Conservation (phyloP, 805 yeast genomes). For the Millerozyma miso region DNA sequence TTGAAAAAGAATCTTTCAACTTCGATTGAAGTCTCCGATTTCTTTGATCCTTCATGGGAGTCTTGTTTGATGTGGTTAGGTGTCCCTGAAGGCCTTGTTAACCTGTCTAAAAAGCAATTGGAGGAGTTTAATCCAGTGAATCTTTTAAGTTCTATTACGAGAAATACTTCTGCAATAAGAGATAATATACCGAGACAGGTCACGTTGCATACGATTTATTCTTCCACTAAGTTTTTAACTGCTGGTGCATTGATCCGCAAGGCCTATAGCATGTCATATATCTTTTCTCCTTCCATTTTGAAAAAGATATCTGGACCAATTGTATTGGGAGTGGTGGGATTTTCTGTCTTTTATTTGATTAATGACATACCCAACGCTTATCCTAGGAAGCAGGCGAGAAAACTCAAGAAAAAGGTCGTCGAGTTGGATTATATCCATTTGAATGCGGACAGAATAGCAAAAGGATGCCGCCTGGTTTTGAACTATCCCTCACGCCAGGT, state of each 20-base stretch:
- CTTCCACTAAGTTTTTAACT: conserved; percentile 36
- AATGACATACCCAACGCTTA: conserved; percentile 86
- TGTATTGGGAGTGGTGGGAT: conserved; percentile 44
- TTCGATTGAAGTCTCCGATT: conserved; percentile 63
- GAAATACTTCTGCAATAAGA: conserved; percentile 27
- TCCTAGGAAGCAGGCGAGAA: conserved; percentile 75
- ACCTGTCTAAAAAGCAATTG: conserved; percentile 24
- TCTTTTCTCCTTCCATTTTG: conserved; percentile 35
- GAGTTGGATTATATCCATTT: conserved; percentile 72
- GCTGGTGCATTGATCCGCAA: conserved; percentile 40
- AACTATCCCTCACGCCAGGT: conserved; percentile 82
- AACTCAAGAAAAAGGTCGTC: conserved; percentile 58
- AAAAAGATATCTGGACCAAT: conserved; percentile 53
- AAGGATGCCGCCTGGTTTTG: conserved; percentile 78
- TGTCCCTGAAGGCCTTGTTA: conserved; percentile 26
- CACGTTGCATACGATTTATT: conserved; percentile 37
- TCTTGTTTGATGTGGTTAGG: conserved; percentile 49
- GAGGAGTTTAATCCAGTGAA: conserved; percentile 29
- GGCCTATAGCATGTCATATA: conserved; percentile 30
- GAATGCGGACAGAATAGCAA: conserved; percentile 74
- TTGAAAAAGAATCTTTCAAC: conserved; percentile 55
- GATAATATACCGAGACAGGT: conserved; percentile 32
- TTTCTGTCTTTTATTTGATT: conserved; percentile 59
- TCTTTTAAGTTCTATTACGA: conserved; percentile 25
- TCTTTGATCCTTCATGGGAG: conserved; percentile 71